Conservation (phyloP, 1,284 basidiomycete genomes). For the Cystobasidiaceae sp. region DNA sequence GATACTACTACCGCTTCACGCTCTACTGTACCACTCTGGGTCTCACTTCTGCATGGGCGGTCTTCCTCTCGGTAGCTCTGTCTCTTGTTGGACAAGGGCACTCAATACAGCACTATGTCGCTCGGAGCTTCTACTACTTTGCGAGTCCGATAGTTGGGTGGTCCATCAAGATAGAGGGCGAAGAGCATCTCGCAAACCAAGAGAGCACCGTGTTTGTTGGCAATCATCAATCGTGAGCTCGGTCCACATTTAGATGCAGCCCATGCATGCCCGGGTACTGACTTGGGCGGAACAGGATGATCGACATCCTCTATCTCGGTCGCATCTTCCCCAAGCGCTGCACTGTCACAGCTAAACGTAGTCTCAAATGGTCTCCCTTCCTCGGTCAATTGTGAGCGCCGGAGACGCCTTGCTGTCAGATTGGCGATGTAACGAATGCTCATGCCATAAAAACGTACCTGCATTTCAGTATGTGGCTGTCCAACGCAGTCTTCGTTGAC, state of each 20-base stretch:
- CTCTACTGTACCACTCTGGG: constrained; percentile 71
- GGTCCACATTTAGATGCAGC: too few relatives aligned
- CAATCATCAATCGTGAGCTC: constrained; percentile 78
- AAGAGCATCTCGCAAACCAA: constrained; percentile 62
- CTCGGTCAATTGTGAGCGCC: constrained; percentile 66
- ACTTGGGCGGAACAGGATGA: too few relatives aligned
- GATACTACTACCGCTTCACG: constrained; percentile 60
- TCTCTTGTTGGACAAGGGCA: constrained; percentile 62
- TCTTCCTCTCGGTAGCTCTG: constrained; percentile 66
- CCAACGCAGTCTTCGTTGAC: constrained; percentile 91
- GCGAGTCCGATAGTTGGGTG: constrained; percentile 65
- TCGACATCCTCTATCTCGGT: constrained; percentile 79
- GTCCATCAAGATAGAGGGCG: constrained; percentile 73
- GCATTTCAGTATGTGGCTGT: constrained; percentile 58
- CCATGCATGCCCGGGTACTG: too few relatives aligned
- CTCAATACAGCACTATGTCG: constrained; percentile 81
- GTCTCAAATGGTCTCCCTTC: constrained; percentile 74
- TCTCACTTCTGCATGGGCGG: constrained; percentile 68
- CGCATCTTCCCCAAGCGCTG: constrained; percentile 77
- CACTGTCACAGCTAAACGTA: constrained; percentile 90
- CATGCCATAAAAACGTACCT: too few relatives aligned
- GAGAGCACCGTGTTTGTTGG: constrained; percentile 70
- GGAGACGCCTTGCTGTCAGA: too few relatives aligned
- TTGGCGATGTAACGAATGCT: too few relatives aligned
- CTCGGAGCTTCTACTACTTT: constrained; percentile 73